A percentile compares a stretch with the other conserved stretches of the same genome.
Conservation (phyloP, 176 grass and related monocot genomes). For the Musa itinerans region DNA sequence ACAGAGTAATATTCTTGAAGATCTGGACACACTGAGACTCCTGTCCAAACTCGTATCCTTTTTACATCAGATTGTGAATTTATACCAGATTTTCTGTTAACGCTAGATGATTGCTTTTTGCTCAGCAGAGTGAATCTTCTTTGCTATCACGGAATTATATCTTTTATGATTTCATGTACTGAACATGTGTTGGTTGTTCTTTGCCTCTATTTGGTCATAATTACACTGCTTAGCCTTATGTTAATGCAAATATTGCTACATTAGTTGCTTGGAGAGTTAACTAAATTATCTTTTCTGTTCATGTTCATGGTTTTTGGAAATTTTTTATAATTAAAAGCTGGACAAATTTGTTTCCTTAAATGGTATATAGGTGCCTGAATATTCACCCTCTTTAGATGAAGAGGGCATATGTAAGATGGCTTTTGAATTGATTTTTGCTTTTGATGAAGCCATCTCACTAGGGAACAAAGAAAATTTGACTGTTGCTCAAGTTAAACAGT, state of each 20-base stretch:
- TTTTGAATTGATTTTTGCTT: slow-evolving; percentile 85
- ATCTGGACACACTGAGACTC: slow-evolving; percentile 70
- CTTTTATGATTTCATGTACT: neutral
- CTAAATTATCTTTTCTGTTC: too few species aligned
- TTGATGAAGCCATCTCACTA: slow-evolving; percentile 77
- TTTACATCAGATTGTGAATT: neutral
- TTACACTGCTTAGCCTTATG: too few species aligned
- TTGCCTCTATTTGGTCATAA: too few species aligned
- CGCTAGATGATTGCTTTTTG: too few species aligned
- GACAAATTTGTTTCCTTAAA: slow-evolving; percentile 38
- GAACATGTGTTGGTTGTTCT: too few species aligned
- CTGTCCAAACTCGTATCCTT: slow-evolving; percentile 72
- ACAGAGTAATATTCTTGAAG: slow-evolving; percentile 90
- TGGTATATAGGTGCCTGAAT: slow-evolving; percentile 62
- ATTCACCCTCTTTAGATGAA: slow-evolving; percentile 68
- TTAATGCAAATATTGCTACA: neutral
- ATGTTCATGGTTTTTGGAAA: neutral
- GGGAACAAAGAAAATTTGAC: slow-evolving; percentile 86
- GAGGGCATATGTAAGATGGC: slow-evolving; percentile 58
- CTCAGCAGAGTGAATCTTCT: neutral
- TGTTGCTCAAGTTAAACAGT: slow-evolving; percentile 79
- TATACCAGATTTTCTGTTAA: neutral
- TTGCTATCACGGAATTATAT: neutral
- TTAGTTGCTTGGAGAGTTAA: neutral
- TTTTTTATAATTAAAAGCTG: neutral